phyloP scores from a whole-genome alignment of 495 filamentous ascomycete genomes.

The Neurospora sp. region DNA sequence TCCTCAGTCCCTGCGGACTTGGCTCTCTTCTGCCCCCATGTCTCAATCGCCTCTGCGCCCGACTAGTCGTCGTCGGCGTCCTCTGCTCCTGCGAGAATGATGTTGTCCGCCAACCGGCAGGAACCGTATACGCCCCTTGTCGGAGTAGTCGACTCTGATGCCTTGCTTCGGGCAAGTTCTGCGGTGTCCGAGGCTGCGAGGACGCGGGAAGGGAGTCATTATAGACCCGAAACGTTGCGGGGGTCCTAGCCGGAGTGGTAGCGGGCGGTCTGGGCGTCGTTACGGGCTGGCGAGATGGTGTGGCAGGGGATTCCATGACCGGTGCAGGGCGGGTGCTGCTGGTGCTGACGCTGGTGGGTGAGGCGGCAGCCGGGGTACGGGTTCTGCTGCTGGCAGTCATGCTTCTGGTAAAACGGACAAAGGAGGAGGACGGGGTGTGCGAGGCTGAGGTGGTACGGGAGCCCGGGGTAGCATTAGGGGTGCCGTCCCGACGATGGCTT shows the following conservation, averaged over 20 bases:
- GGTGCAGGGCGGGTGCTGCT: neutral
- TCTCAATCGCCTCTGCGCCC: conserved; percentile 1
- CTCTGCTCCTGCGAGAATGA: conserved; percentile 6
- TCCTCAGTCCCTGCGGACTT: conserved; percentile 27
- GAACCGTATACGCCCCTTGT: conserved; percentile 35
- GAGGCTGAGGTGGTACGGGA: neutral
- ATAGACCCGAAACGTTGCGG: conserved; percentile 28
- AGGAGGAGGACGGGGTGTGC: neutral
- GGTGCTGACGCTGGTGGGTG: neutral
- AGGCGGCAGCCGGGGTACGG: neutral
- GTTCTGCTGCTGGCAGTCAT: neutral
- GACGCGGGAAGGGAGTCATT: conserved; percentile 40
- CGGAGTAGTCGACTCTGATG: conserved; percentile 34
- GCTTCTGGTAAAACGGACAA: neutral
- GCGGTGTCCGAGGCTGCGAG: conserved; percentile 47
- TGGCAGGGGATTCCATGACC: neutral
- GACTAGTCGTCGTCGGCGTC: conserved; percentile 8
- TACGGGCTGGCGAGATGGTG: neutral
- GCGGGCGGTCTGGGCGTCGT: neutral
- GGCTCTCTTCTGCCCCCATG: conserved; percentile 7
- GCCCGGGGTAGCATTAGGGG: neutral
- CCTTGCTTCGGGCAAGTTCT: conserved; percentile 40
- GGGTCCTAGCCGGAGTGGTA: neutral
- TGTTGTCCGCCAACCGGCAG: conserved; percentile 12
- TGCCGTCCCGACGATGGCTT: neutral